These are phyloP conservation scores for Thuidium tamariscinum DNA, from an alignment of 225 moss, liverwort and hornwort genomes.

Conservation along the genomic window DNA sequence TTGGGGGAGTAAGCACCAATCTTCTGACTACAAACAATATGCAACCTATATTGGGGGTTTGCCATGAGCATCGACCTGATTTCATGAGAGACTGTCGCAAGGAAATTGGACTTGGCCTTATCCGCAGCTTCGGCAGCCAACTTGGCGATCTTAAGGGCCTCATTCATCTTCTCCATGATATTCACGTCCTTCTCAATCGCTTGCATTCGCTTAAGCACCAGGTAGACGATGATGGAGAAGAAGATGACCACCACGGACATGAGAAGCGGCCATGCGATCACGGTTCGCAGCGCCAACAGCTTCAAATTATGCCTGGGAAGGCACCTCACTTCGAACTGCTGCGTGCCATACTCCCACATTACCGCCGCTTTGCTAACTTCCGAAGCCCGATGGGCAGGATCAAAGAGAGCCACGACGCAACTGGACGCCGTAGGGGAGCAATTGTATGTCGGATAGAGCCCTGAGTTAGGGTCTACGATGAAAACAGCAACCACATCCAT, in stretches of 20 bases:
- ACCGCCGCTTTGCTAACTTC: conserved; percentile 16
- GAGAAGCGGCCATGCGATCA: conserved; percentile 78
- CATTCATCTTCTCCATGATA: conserved; percentile 73
- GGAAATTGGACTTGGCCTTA: conserved; percentile 75
- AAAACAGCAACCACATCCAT: conserved; percentile 63
- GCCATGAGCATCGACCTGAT: conserved; percentile 36
- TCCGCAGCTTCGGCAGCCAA: conserved; percentile 70
- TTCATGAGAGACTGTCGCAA: conserved; percentile 89
- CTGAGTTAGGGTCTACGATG: conserved; percentile 4
- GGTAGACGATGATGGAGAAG: conserved; percentile 46
- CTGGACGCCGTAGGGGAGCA: conserved; percentile 15
- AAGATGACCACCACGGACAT: conserved; percentile 62
- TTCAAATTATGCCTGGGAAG: conserved; percentile 31
- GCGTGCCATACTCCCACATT: conserved; percentile 47
- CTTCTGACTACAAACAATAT: neutral
- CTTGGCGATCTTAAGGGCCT: conserved; percentile 61
- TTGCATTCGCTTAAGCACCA: conserved; percentile 66
- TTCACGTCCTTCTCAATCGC: conserved; percentile 50
- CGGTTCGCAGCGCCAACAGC: conserved; percentile 34
- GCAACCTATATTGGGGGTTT: neutral
- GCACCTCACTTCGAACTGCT: conserved; percentile 58
- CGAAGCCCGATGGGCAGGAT: conserved; percentile 20
- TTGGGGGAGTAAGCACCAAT: no score
- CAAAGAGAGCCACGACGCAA: conserved; percentile 39
- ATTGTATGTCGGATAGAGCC: conserved; percentile 24